Conservation (phyloP, 352 stramenopile genomes). For the Phytopythium cucurbitacearum region DNA sequence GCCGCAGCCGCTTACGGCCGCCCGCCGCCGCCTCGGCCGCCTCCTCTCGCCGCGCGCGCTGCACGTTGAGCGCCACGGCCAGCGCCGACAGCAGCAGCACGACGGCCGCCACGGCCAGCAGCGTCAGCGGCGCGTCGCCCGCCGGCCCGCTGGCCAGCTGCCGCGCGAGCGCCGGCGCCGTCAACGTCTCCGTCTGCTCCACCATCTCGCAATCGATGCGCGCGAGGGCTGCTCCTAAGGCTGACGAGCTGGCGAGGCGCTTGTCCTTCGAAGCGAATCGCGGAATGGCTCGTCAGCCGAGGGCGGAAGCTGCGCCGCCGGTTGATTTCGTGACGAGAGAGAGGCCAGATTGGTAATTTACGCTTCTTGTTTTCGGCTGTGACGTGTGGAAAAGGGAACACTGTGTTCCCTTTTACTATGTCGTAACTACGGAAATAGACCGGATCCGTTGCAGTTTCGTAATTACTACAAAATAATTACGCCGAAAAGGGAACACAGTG, state of each 20-base stretch:
- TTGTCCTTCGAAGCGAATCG: neutral
- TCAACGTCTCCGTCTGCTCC: constrained; percentile 16
- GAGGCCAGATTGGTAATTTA: constrained; percentile 1
- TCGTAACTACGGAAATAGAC: no score
- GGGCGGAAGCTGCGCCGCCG: neutral
- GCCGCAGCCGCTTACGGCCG: constrained; percentile 24
- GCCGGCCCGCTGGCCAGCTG: constrained; percentile 17
- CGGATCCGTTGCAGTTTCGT: no score
- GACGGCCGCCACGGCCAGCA: constrained; percentile 25
- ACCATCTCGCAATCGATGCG: constrained; percentile 5
- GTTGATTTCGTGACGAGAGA: neutral
- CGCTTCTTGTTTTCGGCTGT: no score
- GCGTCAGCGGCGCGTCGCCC: constrained; percentile 15
- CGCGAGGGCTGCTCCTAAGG: no score
- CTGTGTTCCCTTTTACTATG: no score
- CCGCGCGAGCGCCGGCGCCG: constrained; percentile 11
- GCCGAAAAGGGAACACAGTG: no score
- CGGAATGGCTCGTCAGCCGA: neutral
- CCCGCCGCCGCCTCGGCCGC: constrained; percentile 1
- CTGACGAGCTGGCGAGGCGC: no score
- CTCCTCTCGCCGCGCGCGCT: constrained; percentile 15
- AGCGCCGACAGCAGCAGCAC: constrained; percentile 31
- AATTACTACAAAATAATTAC: no score
- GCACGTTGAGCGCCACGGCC: constrained; percentile 22
- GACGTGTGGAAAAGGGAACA: no score